A percentile compares a stretch with the other conserved stretches of the same genome.
Evolutionary conservation across 2,329 filamentous ascomycete genomes (phyloP).

Genomic region (Aspergillus sp.): DNA sequence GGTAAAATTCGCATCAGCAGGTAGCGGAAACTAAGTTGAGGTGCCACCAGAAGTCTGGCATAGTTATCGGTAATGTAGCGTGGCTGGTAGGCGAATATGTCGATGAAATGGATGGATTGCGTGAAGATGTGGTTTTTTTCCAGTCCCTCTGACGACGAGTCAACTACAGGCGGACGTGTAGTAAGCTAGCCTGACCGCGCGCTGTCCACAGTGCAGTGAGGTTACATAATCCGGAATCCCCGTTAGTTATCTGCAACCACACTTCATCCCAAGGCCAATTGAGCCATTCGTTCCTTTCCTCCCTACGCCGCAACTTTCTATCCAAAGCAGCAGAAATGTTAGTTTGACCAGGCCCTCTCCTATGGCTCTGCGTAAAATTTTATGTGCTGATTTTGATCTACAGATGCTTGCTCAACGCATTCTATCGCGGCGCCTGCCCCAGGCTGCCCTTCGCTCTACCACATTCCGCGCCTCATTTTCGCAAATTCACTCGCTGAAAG

Average conservation of each 20-base stretch:
- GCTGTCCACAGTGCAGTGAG: conserved; percentile 11
- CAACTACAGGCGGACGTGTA: conserved; percentile 25
- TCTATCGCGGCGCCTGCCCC: conserved; percentile 43
- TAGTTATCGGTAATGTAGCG: conserved; percentile 44
- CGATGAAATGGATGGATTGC: conserved; percentile 31
- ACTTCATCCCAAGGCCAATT: conserved; percentile 23
- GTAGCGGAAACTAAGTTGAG: conserved; percentile 33
- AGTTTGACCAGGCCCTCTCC: conserved; percentile 10
- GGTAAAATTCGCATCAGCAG: conserved; percentile 42
- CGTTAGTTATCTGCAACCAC: conserved; percentile 17
- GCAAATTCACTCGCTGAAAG: conserved; percentile 38
- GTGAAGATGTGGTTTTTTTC: conserved; percentile 46
- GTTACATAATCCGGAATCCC: conserved; percentile 26
- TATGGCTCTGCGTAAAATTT: background rate
- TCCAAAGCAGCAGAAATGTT: conserved; percentile 28
- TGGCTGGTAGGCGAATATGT: conserved; percentile 38
- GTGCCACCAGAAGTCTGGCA: conserved; percentile 44
- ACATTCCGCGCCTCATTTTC: conserved; percentile 45
- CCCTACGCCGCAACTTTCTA: conserved; percentile 15
- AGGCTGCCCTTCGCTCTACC: conserved; percentile 38
- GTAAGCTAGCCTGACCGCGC: conserved; percentile 30
- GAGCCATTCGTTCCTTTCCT: conserved; percentile 21
- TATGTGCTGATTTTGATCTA: conserved; percentile 23
- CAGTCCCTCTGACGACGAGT: conserved; percentile 28
- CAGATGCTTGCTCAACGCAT: conserved; percentile 49